Evolutionary conservation across 202 grass and related monocot genomes (phyloP).

Genomic region (Zizania palustris): DNA sequence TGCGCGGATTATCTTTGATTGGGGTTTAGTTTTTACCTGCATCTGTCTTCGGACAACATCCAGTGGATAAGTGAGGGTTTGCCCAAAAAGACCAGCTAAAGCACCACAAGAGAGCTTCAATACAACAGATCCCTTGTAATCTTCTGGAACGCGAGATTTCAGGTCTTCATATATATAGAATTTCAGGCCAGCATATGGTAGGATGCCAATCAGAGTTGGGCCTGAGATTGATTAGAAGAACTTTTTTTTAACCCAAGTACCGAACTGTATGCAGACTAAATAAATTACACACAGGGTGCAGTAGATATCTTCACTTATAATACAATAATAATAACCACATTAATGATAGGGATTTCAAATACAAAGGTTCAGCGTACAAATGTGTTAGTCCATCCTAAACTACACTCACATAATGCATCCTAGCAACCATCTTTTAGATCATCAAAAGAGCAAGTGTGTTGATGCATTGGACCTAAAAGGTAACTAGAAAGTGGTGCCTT

Average conservation of each 20-base stretch:
- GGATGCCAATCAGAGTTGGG: slow-evolving; percentile 68
- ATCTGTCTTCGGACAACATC: slow-evolving; percentile 86
- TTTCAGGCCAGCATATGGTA: slow-evolving; percentile 82
- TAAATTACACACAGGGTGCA: background rate
- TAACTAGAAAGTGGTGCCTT: background rate
- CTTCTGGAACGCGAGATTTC: slow-evolving; percentile 66
- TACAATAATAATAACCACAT: background rate
- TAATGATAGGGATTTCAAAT: background rate
- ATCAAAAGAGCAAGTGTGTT: background rate
- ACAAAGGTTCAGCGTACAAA: slow-evolving; percentile 4
- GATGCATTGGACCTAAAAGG: background rate
- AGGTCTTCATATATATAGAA: slow-evolving; percentile 85
- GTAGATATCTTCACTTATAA: background rate
- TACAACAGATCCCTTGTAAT: slow-evolving; percentile 70
- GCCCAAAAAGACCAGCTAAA: slow-evolving; percentile 83
- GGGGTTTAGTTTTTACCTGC: slow-evolving; percentile 53
- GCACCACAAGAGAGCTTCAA: slow-evolving; percentile 79
- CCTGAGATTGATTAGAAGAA: slow-evolving; percentile 47
- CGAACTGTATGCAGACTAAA: background rate
- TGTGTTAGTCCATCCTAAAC: background rate
- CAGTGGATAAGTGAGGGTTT: slow-evolving; percentile 78
- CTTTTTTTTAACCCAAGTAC: no score
- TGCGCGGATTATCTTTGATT: slow-evolving; percentile 16
- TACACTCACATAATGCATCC: slow-evolving; percentile 1
- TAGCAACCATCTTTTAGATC: background rate